Percentiles rank a stretch among this genome's conserved stretches.
These are phyloP conservation scores for Exophiala bonariae DNA, from an alignment of 2,329 filamentous ascomycete genomes.

Conservation along the genomic window DNA sequence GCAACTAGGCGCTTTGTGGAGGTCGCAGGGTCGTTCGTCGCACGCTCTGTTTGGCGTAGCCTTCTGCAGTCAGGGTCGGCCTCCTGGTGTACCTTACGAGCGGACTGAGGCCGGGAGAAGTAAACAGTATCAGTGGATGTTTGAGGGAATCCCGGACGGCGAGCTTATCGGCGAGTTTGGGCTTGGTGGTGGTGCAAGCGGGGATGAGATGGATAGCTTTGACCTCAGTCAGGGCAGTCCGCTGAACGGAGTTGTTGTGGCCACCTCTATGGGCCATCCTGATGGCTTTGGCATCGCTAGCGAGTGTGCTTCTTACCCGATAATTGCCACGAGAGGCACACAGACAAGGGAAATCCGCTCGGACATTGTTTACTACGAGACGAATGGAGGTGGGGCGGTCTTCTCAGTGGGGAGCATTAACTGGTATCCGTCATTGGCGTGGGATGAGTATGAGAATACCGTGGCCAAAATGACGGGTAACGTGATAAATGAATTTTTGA, in stretches of 20 bases:
- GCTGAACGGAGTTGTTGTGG: conserved; percentile 29
- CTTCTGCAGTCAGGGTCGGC: conserved; percentile 31
- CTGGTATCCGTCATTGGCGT: conserved; percentile 29
- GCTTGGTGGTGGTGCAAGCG: conserved; percentile 34
- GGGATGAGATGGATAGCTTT: conserved; percentile 39
- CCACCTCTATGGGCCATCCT: conserved; percentile 21
- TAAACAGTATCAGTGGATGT: conserved; percentile 22
- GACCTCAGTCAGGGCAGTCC: conserved; percentile 35
- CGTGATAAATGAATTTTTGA: conserved; percentile 25
- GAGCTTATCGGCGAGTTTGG: conserved; percentile 26
- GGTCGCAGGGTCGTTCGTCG: conserved; percentile 32
- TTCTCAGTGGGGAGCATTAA: conserved; percentile 32
- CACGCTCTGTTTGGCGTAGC: conserved; percentile 35
- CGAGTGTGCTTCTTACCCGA: too few species aligned
- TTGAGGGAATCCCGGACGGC: conserved; percentile 22
- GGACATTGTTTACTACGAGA: conserved; percentile 30
- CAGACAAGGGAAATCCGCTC: conserved; percentile 30
- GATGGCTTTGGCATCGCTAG: conserved; percentile 25
- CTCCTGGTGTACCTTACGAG: conserved; percentile 30
- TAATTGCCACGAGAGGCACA: too few species aligned
- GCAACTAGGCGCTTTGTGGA: conserved; percentile 35
- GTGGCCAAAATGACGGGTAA: conserved; percentile 30
- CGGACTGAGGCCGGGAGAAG: conserved; percentile 17
- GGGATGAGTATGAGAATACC: conserved; percentile 30
- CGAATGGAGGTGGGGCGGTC: conserved; percentile 25